Base-by-base conservation (phyloP, 371 early-diverging fungal genomes). In the Lichtheimia ornata region DNA sequence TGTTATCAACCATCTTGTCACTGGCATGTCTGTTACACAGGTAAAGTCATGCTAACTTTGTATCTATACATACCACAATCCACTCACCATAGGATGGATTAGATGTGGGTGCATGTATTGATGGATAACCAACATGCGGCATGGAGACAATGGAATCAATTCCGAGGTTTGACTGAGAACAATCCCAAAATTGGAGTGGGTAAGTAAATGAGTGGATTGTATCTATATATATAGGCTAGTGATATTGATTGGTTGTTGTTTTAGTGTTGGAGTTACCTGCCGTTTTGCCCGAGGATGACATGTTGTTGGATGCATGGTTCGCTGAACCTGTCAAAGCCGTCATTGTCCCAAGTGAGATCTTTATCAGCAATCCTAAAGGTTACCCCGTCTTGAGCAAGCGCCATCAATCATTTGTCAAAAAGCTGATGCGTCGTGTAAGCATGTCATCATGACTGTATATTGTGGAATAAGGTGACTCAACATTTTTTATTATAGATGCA, bases 301-400 rank as follows among this genome's bases (percentile, higher is more conserved):
- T 53, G 35, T 55, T 74, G 1, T 61, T 90, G 41, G 80, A 85
- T 24, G 84, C 86, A 56, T 97, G 97, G 97, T 66, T 87, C 27
- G 91, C 96, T 0, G 97, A 96, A 61, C 97, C 97, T 3, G 77
- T 97, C 41, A 84, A 82, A 55, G 73, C 83, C 1, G 77, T 95
- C 14, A 82, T 93, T 56, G 58, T 97, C 4, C 88, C 93, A 2
- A 85, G 86, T 4, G 63, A 76, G 12, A 70, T 89, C 40, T 97
- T 96, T 66, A 61, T 92, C 13, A 66, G 72, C 9, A 96, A 96
- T 72, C 66, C 76, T 43, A 91, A 89, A 61, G 94, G 94, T 0
- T 95, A 84, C 63, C 97, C 97, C 0, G 97, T 96, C 18, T 77
- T 97, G 40, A 76, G 84, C 41, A 92, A 93, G 57, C 63, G 70